These are phyloP conservation scores for Fusarium devonianum DNA, from an alignment of 2,329 filamentous ascomycete genomes.

Conservation along the genomic window DNA sequence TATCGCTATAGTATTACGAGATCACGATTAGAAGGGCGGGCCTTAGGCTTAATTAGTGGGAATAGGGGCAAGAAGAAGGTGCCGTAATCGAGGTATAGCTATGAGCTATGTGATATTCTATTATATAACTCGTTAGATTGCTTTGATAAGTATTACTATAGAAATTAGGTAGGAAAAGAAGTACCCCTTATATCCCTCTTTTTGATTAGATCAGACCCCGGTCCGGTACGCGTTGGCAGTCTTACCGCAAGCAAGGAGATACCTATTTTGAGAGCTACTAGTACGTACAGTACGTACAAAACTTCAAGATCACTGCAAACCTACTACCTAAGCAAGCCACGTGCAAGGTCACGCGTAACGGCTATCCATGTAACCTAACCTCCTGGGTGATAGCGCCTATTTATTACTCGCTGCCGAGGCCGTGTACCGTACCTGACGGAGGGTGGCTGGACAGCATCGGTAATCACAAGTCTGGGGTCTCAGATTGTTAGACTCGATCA, in stretches of 20 bases:
- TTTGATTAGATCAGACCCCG: neutral
- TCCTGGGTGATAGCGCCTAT: neutral
- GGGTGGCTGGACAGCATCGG: too few species aligned
- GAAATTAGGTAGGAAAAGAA: neutral
- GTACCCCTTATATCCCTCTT: neutral
- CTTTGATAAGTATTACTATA: neutral
- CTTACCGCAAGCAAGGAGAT: too few species aligned
- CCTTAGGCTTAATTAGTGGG: neutral
- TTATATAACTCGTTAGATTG: neutral
- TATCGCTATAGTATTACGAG: neutral
- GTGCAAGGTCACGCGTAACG: slow-evolving; percentile 14
- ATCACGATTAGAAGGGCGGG: neutral
- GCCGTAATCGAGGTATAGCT: neutral
- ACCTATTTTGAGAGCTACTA: too few species aligned
- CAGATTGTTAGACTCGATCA: too few species aligned
- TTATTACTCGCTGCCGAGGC: slow-evolving; percentile 1
- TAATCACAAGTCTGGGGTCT: too few species aligned
- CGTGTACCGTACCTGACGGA: too few species aligned
- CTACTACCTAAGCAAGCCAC: too few species aligned
- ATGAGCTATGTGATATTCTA: neutral
- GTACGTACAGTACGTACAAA: too few species aligned
- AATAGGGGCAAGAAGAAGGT: neutral
- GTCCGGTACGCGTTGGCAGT: too few species aligned
- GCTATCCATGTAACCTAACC: neutral
- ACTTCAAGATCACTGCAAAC: too few species aligned